phyloP scores from a whole-genome alignment of 495 filamentous ascomycete species.

The Neurospora sp. region DNA sequence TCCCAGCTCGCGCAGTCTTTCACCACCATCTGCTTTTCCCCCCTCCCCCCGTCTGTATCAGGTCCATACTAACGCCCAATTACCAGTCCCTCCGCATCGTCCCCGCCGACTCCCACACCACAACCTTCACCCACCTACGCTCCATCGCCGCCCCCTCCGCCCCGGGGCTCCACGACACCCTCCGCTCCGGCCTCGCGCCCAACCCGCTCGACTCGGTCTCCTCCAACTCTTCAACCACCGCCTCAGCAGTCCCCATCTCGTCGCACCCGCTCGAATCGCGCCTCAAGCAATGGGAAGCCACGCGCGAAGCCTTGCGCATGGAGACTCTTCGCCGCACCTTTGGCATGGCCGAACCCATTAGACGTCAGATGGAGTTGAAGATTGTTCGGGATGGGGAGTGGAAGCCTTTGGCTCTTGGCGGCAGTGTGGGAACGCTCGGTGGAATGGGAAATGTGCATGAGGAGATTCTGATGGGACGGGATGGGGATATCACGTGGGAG shows the following conservation, averaged over 20 bases:
- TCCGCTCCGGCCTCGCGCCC: constrained; percentile 66
- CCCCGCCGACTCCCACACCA: constrained; percentile 51
- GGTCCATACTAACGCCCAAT: not conserved
- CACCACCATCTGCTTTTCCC: no score
- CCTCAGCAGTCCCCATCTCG: constrained; percentile 36
- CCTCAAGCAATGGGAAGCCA: constrained; percentile 70
- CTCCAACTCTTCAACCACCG: constrained; percentile 31
- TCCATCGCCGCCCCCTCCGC: constrained; percentile 71
- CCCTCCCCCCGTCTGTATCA: no score
- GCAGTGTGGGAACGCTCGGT: not conserved
- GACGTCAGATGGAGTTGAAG: constrained; percentile 84
- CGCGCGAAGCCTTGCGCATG: constrained; percentile 83
- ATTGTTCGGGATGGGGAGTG: constrained; percentile 52
- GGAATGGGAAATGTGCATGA: constrained; percentile 46
- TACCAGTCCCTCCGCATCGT: constrained; percentile 79
- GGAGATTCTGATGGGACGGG: constrained; percentile 75
- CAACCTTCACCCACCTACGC: constrained; percentile 47
- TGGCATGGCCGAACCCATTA: constrained; percentile 87
- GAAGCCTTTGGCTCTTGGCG: constrained; percentile 38
- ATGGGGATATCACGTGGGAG: constrained; percentile 73
- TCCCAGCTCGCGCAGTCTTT: no score
- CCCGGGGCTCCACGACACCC: constrained; percentile 82
- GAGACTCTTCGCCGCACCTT: constrained; percentile 71
- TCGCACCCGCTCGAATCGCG: constrained; percentile 87
- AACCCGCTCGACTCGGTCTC: constrained; percentile 33